Evolutionary conservation across 164 flowering plant genomes (phyloP).

Genomic region (Annona cherimola): DNA sequence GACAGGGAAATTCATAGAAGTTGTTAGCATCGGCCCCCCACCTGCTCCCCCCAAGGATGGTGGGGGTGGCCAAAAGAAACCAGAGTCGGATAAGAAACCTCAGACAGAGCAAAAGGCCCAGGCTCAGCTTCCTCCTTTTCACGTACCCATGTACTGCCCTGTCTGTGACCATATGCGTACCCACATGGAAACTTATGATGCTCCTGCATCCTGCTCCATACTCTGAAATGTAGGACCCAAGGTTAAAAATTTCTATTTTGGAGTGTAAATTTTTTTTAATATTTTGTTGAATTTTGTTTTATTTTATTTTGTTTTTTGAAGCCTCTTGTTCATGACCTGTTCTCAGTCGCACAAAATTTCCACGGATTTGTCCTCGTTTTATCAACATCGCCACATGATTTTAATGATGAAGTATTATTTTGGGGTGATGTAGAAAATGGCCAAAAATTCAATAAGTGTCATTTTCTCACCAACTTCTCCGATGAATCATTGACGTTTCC

Average conservation of each 20-base stretch:
- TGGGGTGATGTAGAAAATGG: no score
- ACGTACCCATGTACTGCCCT: constrained; percentile 13
- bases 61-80: constrained; percentile 26
- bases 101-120: constrained; percentile 12
- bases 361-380: no score
- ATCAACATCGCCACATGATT: no score
- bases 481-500: no score
- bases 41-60: constrained; percentile 37
- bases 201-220: constrained; percentile 27
- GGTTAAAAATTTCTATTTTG: background rate
- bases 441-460: no score
- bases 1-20: constrained; percentile 39
- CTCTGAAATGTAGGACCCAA: constrained; percentile 17
- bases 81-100: constrained; percentile 30
- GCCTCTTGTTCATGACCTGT: no score
- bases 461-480: no score
- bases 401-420: no score
- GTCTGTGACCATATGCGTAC: constrained; percentile 18
- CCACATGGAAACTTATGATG: constrained; percentile 19
- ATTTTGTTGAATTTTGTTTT: background rate
- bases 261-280: no score
- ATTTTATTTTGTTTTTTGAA: no score
- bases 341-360: no score
- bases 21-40: constrained; percentile 58
- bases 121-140: background rate